Evolutionary conservation across 75 land plant genomes (phyloP), one percentile per base, ranked within the genome.

Genomic region (Cryptomeria japonica): DNA sequence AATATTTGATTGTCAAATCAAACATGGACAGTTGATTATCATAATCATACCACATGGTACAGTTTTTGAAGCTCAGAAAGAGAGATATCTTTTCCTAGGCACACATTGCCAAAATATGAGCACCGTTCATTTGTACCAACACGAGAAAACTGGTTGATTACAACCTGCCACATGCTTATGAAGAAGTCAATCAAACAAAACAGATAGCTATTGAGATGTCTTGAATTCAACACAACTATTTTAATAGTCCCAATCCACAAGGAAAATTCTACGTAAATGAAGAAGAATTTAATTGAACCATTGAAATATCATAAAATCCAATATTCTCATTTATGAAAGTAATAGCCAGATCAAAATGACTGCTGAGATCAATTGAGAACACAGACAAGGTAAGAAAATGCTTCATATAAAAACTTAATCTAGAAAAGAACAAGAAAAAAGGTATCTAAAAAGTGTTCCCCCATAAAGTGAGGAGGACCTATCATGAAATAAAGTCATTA

Each of bases 111-210:
- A 89, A 96, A 93, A 87, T 95, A 98, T 5, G 93, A 88, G 70
- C 95, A 96, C 32, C 97, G 91, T 25, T 94, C 91, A 92, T 93
- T 88, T 80, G 88, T 68, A 39, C 92, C 96, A 79, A 97, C 95
- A 53, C 96, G 92, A 51, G 99, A 92, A 87, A 98, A 98, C 88
- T 98, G 99, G 85, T 98, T 98, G 36, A 91, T 88, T 78, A 97
- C 99, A 87, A 93, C 90, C 99, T 97, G 96, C 90, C 84, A 85
- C 73, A 86, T 51, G 47, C 14, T 46, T 82, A 82, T 41, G 53
- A 82, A 82, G 47, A 44, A 44, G 84, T 82, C 84, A 76, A 42
- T 82, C 28, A 82, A 82, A 82, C 47, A 5, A 44, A 82, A 46
- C 25, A 82, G 51, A 8, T 82, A 82, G 73, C 19, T 9, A 86